These are phyloP conservation scores for Cyberlindnera misumaiensis DNA, from an alignment of 805 yeast genomes.

Conservation along the genomic window DNA sequence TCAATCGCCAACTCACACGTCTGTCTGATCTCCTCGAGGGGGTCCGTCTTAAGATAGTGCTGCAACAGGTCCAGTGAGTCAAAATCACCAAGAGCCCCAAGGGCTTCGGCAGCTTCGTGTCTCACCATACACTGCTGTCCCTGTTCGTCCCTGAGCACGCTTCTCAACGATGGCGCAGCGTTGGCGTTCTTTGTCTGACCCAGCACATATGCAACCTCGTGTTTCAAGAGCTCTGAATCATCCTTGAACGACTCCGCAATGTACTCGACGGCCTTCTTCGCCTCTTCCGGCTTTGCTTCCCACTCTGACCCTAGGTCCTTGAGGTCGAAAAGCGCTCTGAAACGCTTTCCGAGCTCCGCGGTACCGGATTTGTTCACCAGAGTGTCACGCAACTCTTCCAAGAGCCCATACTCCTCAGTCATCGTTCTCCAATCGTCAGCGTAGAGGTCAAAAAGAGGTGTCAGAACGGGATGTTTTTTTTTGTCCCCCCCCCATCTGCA, in stretches of 20 bases:
- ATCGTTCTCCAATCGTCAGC: background rate
- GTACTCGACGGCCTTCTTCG: conserved; percentile 66
- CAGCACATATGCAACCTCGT: conserved; percentile 93
- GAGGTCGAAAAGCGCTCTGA: conserved; percentile 88
- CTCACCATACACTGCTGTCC: conserved; percentile 93
- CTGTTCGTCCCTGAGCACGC: conserved; percentile 52
- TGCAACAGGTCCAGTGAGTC: conserved; percentile 62
- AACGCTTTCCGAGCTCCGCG: conserved; percentile 74
- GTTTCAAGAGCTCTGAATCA: conserved; percentile 80
- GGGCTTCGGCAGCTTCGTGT: conserved; percentile 98
- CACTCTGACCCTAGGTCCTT: conserved; percentile 82
- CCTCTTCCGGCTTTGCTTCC: conserved; percentile 40
- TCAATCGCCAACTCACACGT: conserved; percentile 97
- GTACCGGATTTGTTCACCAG: conserved; percentile 60
- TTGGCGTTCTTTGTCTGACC: conserved; percentile 88
- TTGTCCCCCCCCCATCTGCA: too few relatives aligned
- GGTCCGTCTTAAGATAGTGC: conserved; percentile 64
- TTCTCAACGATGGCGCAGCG: conserved; percentile 71
- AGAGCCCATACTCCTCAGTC: conserved; percentile 27
- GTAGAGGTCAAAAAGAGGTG: too few relatives aligned
- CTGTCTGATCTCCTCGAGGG: conserved; percentile 83
- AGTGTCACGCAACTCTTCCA: conserved; percentile 70
- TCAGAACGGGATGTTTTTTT: too few relatives aligned
- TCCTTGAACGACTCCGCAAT: conserved; percentile 84
- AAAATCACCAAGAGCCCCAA: conserved; percentile 88